Evolutionary conservation across 805 yeast genomes (phyloP).

Genomic region (Brettanomyces nanus): DNA sequence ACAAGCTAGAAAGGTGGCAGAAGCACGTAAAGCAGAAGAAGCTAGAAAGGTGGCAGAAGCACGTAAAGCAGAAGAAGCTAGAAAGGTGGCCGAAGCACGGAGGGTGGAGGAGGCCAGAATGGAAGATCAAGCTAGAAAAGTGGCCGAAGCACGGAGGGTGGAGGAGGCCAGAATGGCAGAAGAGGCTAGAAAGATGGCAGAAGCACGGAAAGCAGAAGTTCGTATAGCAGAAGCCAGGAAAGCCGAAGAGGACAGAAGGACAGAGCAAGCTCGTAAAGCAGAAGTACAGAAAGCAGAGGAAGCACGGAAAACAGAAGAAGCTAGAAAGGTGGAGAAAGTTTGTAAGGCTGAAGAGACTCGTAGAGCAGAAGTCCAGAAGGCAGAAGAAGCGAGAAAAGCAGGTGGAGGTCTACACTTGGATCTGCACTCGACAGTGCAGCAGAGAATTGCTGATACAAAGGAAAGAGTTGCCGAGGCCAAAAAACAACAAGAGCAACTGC

Average conservation of each 20-base stretch:
- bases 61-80: neutral
- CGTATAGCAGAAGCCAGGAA: neutral
- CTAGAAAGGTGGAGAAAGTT: constrained; percentile 1
- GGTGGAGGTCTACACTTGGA: neutral
- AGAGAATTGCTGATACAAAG: neutral
- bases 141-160: constrained; percentile 1
- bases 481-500: no score
- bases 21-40: neutral
- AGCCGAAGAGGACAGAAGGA: neutral
- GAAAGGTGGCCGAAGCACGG: neutral
- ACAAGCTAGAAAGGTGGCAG: neutral
- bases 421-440: neutral
- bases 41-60: neutral
- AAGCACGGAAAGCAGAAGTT: constrained; percentile 4
- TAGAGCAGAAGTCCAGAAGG: neutral
- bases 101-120: neutral
- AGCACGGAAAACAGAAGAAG: constrained; percentile 5
- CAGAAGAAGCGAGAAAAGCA: constrained; percentile 1
- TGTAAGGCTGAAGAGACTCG: neutral
- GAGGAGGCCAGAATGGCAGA: neutral
- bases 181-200: neutral
- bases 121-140: neutral
- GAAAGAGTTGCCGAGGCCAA: no score
- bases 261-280: constrained; percentile 1
- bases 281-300: constrained; percentile 4